phyloP scores from a whole-genome alignment of 1,284 basidiomycete species.

The Phylloboletellus chloephorus region DNA sequence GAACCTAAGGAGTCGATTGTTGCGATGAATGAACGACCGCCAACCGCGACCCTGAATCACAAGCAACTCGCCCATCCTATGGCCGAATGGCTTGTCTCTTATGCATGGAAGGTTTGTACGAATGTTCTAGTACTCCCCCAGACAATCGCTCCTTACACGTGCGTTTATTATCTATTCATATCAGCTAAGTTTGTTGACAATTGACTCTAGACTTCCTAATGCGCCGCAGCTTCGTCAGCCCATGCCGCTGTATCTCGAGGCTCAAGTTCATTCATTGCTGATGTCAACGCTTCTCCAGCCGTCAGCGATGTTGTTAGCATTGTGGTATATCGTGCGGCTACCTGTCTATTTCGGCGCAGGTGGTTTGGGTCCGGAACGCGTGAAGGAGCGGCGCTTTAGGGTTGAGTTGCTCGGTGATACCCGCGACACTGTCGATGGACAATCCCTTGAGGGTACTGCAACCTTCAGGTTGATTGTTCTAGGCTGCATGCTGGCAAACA shows the following conservation, averaged over 20 bases:
- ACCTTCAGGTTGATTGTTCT: constrained; percentile 72
- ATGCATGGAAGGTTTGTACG: constrained; percentile 75
- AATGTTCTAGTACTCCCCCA: constrained; percentile 55
- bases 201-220: constrained; percentile 28
- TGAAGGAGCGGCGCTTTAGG: constrained; percentile 61
- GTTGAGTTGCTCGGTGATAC: constrained; percentile 53
- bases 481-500: constrained; percentile 87
- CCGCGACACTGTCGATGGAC: constrained; percentile 42
- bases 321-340: constrained; percentile 79
- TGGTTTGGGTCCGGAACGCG: constrained; percentile 40
- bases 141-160: constrained; percentile 44
- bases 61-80: constrained; percentile 69
- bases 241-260: constrained; percentile 45
- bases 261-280: constrained; percentile 65
- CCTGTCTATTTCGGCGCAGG: constrained; percentile 60
- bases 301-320: constrained; percentile 69
- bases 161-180: constrained; percentile 23
- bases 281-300: constrained; percentile 78
- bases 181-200: constrained; percentile 11
- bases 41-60: constrained; percentile 54
- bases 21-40: constrained; percentile 29
- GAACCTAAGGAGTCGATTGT: constrained; percentile 13
- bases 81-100: constrained; percentile 70
- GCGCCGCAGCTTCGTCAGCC: constrained; percentile 34
- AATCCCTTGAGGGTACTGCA: constrained; percentile 48